Percentiles rank a stretch among this genome's conserved stretches.
Evolutionary conservation across 345 rosid species (phyloP).

Genomic region (Eucalyptus curtisii): DNA sequence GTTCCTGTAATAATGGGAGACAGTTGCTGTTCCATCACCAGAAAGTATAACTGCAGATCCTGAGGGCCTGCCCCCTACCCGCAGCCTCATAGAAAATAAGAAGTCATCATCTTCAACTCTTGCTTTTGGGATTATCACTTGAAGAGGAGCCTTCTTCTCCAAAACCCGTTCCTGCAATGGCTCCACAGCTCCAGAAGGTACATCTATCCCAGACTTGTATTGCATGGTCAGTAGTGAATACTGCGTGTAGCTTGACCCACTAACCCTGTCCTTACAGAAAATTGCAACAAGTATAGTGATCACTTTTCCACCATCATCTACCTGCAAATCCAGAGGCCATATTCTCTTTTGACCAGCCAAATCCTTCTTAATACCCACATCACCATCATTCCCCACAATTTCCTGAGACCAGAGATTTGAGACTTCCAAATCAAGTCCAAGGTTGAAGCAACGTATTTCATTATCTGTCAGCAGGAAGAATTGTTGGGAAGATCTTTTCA

Average conservation of each 20-base stretch:
- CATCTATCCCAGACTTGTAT: conserved; percentile 42
- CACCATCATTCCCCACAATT: conserved; percentile 72
- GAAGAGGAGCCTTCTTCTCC: conserved; percentile 84
- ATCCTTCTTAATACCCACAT: conserved; percentile 77
- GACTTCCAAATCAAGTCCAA: conserved; percentile 30
- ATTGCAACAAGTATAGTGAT: conserved; percentile 83
- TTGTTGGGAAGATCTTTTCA: conserved; percentile 24
- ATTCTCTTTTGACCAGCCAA: conserved; percentile 87
- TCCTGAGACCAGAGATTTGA: conserved; percentile 70
- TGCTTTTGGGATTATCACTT: conserved; percentile 97
- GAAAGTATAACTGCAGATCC: conserved; percentile 88
- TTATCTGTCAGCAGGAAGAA: conserved; percentile 67
- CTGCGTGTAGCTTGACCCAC: conserved; percentile 86
- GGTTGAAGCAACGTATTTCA: conserved; percentile 58
- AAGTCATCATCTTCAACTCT: conserved; percentile 83
- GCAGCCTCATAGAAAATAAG: conserved; percentile 83
- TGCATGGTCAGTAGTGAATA: conserved; percentile 88
- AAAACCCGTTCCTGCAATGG: conserved; percentile 34
- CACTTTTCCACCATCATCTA: conserved; percentile 68
- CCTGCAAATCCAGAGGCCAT: conserved; percentile 87
- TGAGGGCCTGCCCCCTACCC: conserved; percentile 77
- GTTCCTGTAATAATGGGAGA: conserved; percentile 54
- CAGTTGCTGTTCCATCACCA: conserved; percentile 94
- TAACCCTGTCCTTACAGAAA: conserved; percentile 81
- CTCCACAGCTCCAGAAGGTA: conserved; percentile 7